Conservation (phyloP, 495 filamentous ascomycete species). For the Talaromyces adpressus region DNA sequence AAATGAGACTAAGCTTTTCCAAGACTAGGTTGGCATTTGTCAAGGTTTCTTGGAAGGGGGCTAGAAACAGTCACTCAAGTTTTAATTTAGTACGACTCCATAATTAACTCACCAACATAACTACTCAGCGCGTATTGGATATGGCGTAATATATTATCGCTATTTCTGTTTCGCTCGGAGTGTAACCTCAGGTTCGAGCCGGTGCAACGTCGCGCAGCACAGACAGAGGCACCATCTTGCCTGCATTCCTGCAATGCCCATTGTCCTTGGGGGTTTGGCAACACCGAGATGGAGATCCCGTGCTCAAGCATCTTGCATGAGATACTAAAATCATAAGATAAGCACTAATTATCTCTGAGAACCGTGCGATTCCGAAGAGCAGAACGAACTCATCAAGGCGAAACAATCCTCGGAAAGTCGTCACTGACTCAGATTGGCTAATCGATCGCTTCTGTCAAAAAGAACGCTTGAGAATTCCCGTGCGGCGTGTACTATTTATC, state of each 20-base stretch:
- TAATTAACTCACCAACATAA: not conserved
- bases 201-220: not conserved
- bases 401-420: not conserved
- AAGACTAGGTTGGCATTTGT: not conserved
- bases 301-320: not conserved
- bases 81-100: not conserved
- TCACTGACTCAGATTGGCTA: not conserved
- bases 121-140: not conserved
- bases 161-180: not conserved
- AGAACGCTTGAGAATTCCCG: not conserved
- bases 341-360: not conserved
- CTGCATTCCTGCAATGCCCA: not conserved
- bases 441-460: not conserved
- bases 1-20: constrained; percentile 3
- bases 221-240: not conserved
- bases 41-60: not conserved
- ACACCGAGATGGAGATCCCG: not conserved
- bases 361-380: not conserved
- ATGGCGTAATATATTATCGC: not conserved
- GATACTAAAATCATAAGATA: not conserved
- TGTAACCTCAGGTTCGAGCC: not conserved
- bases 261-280: not conserved
- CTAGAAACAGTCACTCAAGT: not conserved
- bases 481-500: not conserved
- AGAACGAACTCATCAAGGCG: not conserved